A percentile compares a stretch with the other conserved stretches of the same genome.
These are phyloP conservation scores for Combretum micranthum DNA, from an alignment of 345 rosid species.

Conservation along the genomic window DNA sequence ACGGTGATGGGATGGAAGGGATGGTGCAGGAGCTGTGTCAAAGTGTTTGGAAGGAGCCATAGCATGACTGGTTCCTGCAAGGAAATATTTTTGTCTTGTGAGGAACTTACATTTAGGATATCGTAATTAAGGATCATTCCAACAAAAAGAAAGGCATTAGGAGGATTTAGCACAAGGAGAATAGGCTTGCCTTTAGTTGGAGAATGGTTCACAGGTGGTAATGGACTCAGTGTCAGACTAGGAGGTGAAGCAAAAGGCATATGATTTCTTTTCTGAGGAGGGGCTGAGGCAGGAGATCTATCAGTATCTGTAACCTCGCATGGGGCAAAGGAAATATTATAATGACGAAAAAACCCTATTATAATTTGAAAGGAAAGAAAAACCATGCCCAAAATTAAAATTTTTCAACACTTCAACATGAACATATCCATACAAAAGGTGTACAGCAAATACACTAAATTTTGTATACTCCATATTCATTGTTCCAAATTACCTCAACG, in stretches of 20 bases:
- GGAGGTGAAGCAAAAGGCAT: constrained; percentile 58
- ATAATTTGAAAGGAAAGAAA: not conserved
- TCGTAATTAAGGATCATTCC: not conserved
- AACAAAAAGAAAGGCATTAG: not conserved
- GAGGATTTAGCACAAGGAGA: not conserved
- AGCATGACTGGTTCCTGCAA: too few species aligned
- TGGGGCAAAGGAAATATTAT: not conserved
- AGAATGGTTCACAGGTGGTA: constrained; percentile 8
- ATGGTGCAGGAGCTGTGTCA: too few species aligned
- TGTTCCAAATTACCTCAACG: too few species aligned
- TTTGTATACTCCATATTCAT: too few species aligned
- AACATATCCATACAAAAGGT: too few species aligned
- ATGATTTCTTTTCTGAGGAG: constrained; percentile 30
- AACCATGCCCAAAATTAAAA: not conserved
- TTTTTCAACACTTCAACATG: too few species aligned
- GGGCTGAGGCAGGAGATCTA: constrained; percentile 37
- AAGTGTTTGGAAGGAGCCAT: too few species aligned
- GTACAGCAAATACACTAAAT: too few species aligned
- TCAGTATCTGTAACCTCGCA: constrained; percentile 33
- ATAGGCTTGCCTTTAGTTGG: constrained; percentile 12
- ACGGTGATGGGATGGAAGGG: too few species aligned
- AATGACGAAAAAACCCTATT: constrained; percentile 1
- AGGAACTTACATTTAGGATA: not conserved
- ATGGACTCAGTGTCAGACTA: constrained; percentile 16
- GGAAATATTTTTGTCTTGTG: too few species aligned